These are phyloP conservation scores for Candida takata DNA, from an alignment of 805 yeast genomes.

Conservation along the genomic window DNA sequence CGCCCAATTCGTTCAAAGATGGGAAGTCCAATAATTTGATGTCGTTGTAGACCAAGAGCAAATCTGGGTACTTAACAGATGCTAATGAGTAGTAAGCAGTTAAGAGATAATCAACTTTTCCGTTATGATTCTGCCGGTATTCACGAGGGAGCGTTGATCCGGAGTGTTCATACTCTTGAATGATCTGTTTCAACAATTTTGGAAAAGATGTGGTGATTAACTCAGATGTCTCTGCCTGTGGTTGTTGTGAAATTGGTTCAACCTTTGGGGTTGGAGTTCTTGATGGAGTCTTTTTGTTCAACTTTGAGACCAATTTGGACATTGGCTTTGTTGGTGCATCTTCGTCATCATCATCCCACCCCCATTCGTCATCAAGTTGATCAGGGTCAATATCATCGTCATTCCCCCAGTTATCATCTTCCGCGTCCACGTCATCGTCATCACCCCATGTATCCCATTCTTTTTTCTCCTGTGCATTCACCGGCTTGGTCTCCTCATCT, in stretches of 20 bases:
- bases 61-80: conserved; percentile 8
- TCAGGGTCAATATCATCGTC: background rate
- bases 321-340: conserved; percentile 5
- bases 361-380: background rate
- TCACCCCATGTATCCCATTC: conserved; percentile 23
- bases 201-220: background rate
- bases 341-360: conserved; percentile 1
- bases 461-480: no score
- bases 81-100: conserved; percentile 16
- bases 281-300: conserved; percentile 9
- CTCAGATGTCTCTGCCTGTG: background rate
- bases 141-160: conserved; percentile 5
- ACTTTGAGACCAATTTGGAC: conserved; percentile 16
- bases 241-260: conserved; percentile 3
- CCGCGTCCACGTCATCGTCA: conserved; percentile 10
- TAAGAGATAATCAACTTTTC: conserved; percentile 14
- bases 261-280: conserved; percentile 9
- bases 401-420: background rate
- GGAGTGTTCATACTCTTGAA: conserved; percentile 14
- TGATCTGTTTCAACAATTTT: conserved; percentile 13
- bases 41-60: conserved; percentile 18
- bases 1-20: conserved; percentile 39
- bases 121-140: conserved; percentile 9
- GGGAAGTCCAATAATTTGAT: conserved; percentile 5
- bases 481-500: conserved; percentile 1